Evolutionary conservation across 1,284 basidiomycete genomes (phyloP), one percentile per base, ranked within the genome.

Genomic region (Mycosarcoma maydis): DNA sequence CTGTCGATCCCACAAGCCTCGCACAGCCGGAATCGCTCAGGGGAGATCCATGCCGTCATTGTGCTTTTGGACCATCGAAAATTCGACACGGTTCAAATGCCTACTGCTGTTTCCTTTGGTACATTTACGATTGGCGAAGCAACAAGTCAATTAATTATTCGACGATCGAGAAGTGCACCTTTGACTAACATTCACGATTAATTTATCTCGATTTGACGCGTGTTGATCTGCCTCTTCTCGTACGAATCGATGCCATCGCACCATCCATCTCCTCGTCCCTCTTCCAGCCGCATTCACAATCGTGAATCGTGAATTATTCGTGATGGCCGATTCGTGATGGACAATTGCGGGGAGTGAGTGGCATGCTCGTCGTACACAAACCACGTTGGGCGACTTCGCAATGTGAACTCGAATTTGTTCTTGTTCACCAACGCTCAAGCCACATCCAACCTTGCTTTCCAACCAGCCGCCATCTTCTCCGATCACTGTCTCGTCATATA

Each of bases 41-140:
- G 22, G 43, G 48, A 51, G 48, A 51, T 23, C 9, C 19, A 53
- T 53, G 49, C 10, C 57, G 57, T 59, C 57, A 59, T 44, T 11
- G n/a, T 53, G 45, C 50, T 16, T 24, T 26, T 24, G 11, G 11
- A 40, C 16, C 16, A 8, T 14, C 29, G 24, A 22, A 29, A 29
- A 6, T 29, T 29, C 7, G 38, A 14, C 34, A 32, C 30, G 6
- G 36, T 19, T 36, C 11, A 4, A 10, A 26, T 19, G 23, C 36
- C 33, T n/a, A 6, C 16, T 34, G 6, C 16, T 16, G 2, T 34
- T 34, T n/a, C 13, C 33, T 17, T 22, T 33, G 16, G 7, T 6
- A 16, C 30, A 11, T 16, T 6, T 20, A 24, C 9, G 2, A 7
- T 17, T n/a, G 20, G 10, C 19, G 7, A 23, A 16, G 23, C 34